A percentile compares a stretch with the other conserved stretches of the same genome.
These are phyloP conservation scores for Microbotryomycetes sp. DNA, from an alignment of 1,284 basidiomycete genomes.

Conservation along the genomic window DNA sequence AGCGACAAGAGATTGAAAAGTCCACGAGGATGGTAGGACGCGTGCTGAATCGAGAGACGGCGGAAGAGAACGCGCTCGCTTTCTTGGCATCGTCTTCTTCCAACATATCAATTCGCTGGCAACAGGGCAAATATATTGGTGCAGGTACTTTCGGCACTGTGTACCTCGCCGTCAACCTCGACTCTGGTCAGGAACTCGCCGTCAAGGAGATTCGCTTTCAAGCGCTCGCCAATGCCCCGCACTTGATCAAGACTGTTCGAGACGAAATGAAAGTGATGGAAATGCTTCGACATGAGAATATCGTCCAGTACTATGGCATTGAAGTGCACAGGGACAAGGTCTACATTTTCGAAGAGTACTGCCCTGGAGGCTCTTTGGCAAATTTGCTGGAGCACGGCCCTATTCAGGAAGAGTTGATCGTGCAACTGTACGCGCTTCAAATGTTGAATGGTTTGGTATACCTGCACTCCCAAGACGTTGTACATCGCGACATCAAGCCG, in stretches of 20 bases:
- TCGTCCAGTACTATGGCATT: slow-evolving; percentile 98
- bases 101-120: slow-evolving; percentile 96
- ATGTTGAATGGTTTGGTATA: slow-evolving; percentile 93
- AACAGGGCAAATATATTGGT: slow-evolving; percentile 96
- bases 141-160: slow-evolving; percentile 95
- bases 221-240: slow-evolving; percentile 61
- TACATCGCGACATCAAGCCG: slow-evolving; percentile 97
- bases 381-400: slow-evolving; percentile 85
- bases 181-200: slow-evolving; percentile 94
- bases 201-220: slow-evolving; percentile 99
- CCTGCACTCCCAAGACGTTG: slow-evolving; percentile 83
- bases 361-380: slow-evolving; percentile 89
- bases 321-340: slow-evolving; percentile 99
- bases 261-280: slow-evolving; percentile 99
- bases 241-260: slow-evolving; percentile 73
- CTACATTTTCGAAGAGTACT: slow-evolving; percentile 99
- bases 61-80: slow-evolving; percentile 81
- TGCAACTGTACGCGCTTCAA: slow-evolving; percentile 93
- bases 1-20: slow-evolving; percentile 54
- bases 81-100: slow-evolving; percentile 80
- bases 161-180: slow-evolving; percentile 95
- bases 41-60: slow-evolving; percentile 81
- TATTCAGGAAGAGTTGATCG: slow-evolving; percentile 93
- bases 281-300: slow-evolving; percentile 94
- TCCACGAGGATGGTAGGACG: slow-evolving; percentile 74